phyloP scores from a whole-genome alignment of 176 grass and related monocot species.

The Microstegium vimineum region DNA sequence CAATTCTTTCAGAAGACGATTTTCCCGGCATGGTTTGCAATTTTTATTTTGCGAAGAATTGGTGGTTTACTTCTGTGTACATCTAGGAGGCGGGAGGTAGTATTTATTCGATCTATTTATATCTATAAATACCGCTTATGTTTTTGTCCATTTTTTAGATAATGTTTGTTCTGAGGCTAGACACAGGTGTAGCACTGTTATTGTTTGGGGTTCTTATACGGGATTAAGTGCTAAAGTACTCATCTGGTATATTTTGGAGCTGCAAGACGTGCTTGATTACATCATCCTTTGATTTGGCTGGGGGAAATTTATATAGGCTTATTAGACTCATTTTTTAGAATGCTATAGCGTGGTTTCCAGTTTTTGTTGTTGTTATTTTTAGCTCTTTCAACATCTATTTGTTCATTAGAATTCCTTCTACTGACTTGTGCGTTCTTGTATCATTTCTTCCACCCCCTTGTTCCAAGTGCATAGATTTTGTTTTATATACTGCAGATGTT shows the following conservation, averaged over 20 bases:
- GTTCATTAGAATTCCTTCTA: not conserved
- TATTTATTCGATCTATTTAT: slow-evolving; percentile 23
- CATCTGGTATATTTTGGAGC: slow-evolving; percentile 3
- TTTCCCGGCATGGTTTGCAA: not conserved
- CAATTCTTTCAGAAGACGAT: not conserved
- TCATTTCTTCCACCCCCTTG: not conserved
- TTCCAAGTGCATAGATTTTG: not conserved
- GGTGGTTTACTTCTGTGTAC: not conserved
- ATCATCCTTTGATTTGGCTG: not conserved
- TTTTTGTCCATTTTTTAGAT: not conserved
- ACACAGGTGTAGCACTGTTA: not conserved
- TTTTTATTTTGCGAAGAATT: not conserved
- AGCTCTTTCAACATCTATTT: not conserved
- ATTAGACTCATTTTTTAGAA: not conserved
- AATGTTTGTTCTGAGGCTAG: slow-evolving; percentile 1
- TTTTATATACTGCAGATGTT: not conserved
- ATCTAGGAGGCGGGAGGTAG: not conserved
- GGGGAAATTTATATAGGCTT: not conserved
- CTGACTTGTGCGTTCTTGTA: not conserved
- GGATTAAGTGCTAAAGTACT: slow-evolving; percentile 2
- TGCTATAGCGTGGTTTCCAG: not conserved
- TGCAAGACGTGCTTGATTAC: not conserved
- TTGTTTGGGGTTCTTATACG: not conserved
- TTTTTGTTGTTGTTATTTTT: not conserved
- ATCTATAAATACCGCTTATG: not conserved